Base-by-base conservation (phyloP, 805 yeast genomes). In the Pachysolen tannophilus region DNA sequence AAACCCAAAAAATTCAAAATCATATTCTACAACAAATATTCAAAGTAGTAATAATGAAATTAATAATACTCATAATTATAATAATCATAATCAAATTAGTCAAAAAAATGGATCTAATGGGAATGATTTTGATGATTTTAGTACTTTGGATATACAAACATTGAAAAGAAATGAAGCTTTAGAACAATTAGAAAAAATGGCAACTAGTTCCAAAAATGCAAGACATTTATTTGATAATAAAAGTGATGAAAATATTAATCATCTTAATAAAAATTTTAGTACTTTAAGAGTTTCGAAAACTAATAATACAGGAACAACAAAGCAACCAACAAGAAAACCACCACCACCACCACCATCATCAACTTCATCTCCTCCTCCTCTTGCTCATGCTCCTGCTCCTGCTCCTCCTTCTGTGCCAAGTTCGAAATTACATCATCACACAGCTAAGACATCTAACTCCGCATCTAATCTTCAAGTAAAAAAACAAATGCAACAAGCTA, bases 131-230 rank as follows among this genome's bases (percentile, higher is more conserved):
- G 45, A 41, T 24, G 36, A 35, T 26, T 35, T 35, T 20, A 33
- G 34, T 20, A 47, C 44, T 3, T 43, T 33, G n/a, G 49, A 49
- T 17, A 41, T 36, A 16, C 34, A 43, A 30, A 52, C 45, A 7
- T 34, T 43, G n/a, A 37, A 43, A 20, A 45, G 53, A 29, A 47
- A 45, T 15, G 58, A 53, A 24, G 45, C 60, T 2, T 31, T 55
- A 21, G 41, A 37, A 36, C 52, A 48, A 35, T 42, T 55, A 24
- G 55, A 52, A 27, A 43, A 47, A 23, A 33, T 48, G 6, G 56
- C 54, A 1, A 30, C 44, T 14, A 26, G 40, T 8, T 45, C 56
- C 7, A 44, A 42, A 37, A 29, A 32, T 2, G 28, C 38, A 4
- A 41, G 55, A 34, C 34, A 39, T n/a, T 11, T 30, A 9, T 30